These are phyloP conservation scores for Xylaria nigripes DNA, from an alignment of 495 filamentous ascomycete species.

Conservation along the genomic window DNA sequence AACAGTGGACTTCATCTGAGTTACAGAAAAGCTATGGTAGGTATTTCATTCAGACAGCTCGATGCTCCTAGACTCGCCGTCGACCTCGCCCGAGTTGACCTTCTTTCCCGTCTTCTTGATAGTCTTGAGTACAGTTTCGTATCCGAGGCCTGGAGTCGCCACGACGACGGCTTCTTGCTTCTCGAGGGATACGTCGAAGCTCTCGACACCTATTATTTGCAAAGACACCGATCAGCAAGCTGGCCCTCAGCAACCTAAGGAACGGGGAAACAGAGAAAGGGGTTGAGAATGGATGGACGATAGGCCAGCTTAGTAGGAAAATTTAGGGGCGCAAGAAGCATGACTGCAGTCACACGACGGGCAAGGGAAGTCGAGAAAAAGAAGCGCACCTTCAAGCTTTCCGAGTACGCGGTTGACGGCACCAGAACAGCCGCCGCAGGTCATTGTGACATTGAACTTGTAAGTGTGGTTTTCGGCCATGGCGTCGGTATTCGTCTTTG, in stretches of 20 bases:
- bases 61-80: conserved; percentile 41
- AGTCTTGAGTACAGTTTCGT: conserved; percentile 72
- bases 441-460: conserved; percentile 60
- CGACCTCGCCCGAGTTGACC: conserved; percentile 63
- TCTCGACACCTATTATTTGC: conserved; percentile 60
- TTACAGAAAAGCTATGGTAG: background rate
- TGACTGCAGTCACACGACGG: too few relatives aligned
- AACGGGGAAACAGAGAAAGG: background rate
- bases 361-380: background rate
- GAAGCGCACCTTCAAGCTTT: conserved; percentile 69
- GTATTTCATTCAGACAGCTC: conserved; percentile 25
- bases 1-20: background rate
- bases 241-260: background rate
- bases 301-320: too few relatives aligned
- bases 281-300: too few relatives aligned
- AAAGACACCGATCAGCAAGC: background rate
- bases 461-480: conserved; percentile 49
- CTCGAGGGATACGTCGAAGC: conserved; percentile 79
- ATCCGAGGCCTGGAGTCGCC: conserved; percentile 54
- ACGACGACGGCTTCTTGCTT: conserved; percentile 67
- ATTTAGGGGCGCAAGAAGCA: background rate
- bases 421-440: conserved; percentile 57
- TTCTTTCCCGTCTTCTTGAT: conserved; percentile 96
- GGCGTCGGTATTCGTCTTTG: conserved; percentile 11
- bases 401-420: conserved; percentile 86